phyloP scores from a whole-genome alignment of 2,329 filamentous ascomycete species.

The Diplodia corticola region DNA sequence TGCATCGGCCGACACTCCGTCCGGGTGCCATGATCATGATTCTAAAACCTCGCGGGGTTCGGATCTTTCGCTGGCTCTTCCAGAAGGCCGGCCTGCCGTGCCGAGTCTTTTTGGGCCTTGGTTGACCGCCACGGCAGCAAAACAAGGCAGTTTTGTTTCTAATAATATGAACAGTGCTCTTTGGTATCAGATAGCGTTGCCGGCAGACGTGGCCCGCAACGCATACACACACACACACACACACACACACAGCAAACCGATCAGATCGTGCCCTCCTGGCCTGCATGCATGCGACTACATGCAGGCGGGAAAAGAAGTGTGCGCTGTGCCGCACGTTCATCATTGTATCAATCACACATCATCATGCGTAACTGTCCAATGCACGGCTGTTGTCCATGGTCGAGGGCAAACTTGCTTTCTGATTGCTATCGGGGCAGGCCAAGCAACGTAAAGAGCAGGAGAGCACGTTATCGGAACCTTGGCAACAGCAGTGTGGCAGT shows the following conservation, averaged over 20 bases:
- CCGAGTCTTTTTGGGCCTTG: background rate
- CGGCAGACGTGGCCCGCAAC: no score
- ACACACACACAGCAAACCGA: background rate
- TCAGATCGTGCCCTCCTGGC: background rate
- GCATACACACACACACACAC: no score
- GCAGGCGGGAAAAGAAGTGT: no score
- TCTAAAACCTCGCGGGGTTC: background rate
- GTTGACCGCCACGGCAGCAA: background rate
- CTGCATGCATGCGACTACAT: background rate
- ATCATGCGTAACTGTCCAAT: background rate
- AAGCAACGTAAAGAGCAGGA: no score
- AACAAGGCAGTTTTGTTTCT: background rate
- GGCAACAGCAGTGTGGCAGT: no score
- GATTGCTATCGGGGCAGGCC: no score
- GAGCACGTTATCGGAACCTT: no score
- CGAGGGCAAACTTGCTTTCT: no score
- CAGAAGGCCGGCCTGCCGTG: background rate
- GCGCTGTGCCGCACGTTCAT: background rate
- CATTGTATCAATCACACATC: background rate
- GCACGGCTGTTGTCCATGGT: no score
- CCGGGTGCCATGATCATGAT: background rate
- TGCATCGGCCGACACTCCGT: background rate
- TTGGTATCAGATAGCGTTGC: background rate
- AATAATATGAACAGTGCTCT: background rate
- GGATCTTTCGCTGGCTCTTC: constrained; percentile 10